Conservation (phyloP, 805 yeast species). For the Ogataea ramenticola region DNA sequence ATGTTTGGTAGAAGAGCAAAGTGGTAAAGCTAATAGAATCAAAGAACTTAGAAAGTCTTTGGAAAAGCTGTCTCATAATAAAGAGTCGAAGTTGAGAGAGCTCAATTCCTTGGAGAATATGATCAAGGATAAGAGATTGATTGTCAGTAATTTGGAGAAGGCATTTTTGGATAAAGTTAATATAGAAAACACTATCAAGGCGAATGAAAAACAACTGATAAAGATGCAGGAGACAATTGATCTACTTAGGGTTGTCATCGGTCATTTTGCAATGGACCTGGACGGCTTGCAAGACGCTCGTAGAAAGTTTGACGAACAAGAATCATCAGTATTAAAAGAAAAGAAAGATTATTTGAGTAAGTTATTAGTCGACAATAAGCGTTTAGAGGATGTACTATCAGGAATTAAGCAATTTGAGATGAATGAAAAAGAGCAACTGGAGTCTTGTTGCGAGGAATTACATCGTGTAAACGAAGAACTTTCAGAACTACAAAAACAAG, state of each 20-base stretch:
- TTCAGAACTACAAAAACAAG: neutral
- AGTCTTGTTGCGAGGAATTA: neutral
- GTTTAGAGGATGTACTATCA: neutral
- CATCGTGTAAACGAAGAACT: neutral
- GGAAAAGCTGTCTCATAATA: constrained; percentile 28
- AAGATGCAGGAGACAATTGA: constrained; percentile 3
- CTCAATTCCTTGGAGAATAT: constrained; percentile 37
- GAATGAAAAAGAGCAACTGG: neutral
- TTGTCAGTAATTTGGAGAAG: constrained; percentile 46
- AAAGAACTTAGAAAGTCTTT: constrained; percentile 32
- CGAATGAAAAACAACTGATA: constrained; percentile 20
- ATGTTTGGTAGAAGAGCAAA: constrained; percentile 20
- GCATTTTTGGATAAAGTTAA: constrained; percentile 40
- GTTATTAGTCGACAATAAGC: neutral
- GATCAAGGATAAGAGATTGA: constrained; percentile 45
- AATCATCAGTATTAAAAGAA: neutral
- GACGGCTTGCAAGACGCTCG: neutral
- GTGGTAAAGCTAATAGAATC: constrained; percentile 29
- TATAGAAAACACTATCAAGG: constrained; percentile 31
- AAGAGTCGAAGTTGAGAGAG: constrained; percentile 38
- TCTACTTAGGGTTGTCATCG: neutral
- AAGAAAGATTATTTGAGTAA: neutral
- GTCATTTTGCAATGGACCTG: neutral
- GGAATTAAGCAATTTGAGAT: neutral
- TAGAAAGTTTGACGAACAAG: neutral